phyloP scores from a whole-genome alignment of 2,329 filamentous ascomycete genomes.

The Alternaria brassicae region DNA sequence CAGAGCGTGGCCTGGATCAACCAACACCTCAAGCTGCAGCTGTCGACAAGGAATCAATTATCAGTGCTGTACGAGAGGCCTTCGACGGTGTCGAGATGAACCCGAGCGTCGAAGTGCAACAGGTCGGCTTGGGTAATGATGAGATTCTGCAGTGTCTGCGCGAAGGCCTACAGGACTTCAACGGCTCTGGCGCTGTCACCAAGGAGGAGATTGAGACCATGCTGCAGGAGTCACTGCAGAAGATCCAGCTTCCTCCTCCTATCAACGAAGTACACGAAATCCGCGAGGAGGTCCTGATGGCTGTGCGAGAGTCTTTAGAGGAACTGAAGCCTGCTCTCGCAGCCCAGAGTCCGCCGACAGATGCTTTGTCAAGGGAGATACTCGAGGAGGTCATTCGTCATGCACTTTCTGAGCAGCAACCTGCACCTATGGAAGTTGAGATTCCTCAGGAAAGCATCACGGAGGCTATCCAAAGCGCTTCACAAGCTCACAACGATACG shows the following conservation, averaged over 20 bases:
- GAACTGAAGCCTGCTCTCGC: constrained; percentile 68
- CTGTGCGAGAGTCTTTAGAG: constrained; percentile 85
- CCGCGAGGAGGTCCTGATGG: constrained; percentile 81
- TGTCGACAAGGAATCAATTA: constrained; percentile 77
- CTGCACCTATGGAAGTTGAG: constrained; percentile 54
- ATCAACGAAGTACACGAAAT: constrained; percentile 74
- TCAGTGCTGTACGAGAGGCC: constrained; percentile 85
- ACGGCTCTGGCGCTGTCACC: constrained; percentile 66
- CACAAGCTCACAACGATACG: constrained; percentile 63
- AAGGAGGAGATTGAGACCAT: constrained; percentile 86
- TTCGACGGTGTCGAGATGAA: constrained; percentile 84
- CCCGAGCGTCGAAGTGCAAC: constrained; percentile 88
- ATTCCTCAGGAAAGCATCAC: constrained; percentile 62
- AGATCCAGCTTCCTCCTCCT: constrained; percentile 77
- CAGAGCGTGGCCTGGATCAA: constrained; percentile 58
- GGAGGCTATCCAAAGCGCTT: constrained; percentile 63
- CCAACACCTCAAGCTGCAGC: constrained; percentile 53
- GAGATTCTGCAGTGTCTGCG: constrained; percentile 87
- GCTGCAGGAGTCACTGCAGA: constrained; percentile 83
- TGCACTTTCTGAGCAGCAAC: constrained; percentile 60
- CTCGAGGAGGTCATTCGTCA: constrained; percentile 66
- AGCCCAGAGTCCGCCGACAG: constrained; percentile 51
- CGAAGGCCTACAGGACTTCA: constrained; percentile 82
- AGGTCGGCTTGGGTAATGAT: constrained; percentile 87
- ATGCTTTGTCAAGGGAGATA: constrained; percentile 60